Conservation (phyloP, 352 stramenopile species). For the Plasmopara viticola region DNA sequence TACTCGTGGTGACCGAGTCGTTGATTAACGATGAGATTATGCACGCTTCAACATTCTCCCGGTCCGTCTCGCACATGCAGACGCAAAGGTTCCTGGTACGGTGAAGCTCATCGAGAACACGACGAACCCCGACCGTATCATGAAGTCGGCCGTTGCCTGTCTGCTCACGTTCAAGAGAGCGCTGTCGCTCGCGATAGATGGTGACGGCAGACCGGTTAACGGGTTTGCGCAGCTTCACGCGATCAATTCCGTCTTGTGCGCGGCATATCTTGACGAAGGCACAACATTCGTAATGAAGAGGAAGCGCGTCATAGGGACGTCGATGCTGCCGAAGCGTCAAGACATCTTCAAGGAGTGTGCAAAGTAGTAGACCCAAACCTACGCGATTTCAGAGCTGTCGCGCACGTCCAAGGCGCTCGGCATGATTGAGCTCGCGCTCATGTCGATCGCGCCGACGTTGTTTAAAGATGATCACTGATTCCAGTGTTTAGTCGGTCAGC, state of each 20-base stretch:
- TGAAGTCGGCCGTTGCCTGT: too few relatives aligned
- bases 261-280: background rate
- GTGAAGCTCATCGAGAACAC: too few relatives aligned
- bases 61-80: too few relatives aligned
- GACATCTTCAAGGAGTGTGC: too few relatives aligned
- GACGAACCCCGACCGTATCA: too few relatives aligned
- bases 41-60: background rate
- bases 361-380: too few relatives aligned
- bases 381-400: too few relatives aligned
- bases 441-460: background rate
- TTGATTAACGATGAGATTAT: background rate
- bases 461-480: too few relatives aligned
- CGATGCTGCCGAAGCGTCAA: too few relatives aligned
- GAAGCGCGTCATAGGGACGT: too few relatives aligned
- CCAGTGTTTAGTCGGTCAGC: background rate
- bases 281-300: too few relatives aligned
- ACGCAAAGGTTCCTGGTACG: too few relatives aligned
- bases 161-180: background rate
- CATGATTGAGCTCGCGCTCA: background rate
- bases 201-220: background rate
- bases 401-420: background rate
- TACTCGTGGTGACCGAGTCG: background rate
- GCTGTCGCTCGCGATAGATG: background rate
- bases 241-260: background rate
- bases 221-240: background rate